Evolutionary conservation across 176 grass and related monocot species (phyloP), one percentile per base, ranked within the genome.

Genomic region (Zizania latifolia): DNA sequence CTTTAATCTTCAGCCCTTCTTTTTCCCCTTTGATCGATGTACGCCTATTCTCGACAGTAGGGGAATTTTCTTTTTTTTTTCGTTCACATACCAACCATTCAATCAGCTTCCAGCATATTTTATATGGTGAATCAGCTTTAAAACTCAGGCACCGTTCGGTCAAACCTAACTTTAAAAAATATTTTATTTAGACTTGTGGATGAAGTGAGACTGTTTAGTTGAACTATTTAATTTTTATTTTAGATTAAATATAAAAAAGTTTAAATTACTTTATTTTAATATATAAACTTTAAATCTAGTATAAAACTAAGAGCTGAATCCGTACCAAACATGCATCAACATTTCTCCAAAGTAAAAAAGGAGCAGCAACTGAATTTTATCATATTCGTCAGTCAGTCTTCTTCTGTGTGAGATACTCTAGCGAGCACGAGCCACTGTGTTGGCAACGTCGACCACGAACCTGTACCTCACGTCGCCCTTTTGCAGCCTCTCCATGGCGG

Each of bases 401-500:
- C 44, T 48, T 48, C 44, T 19, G 23, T 17, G 7, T 8, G 39
- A 45, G 17, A 45, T n/a, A 17, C 26, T 32, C 43, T 75, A 57
- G 19, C 26, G 51, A 36, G 21, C 10, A 15, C 13, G 33, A 17
- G 62, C 7, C 1, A 74, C 16, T 12, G 59, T 46, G 30, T 64
- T 78, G 1, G 83, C 75, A 5, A 74, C 21, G 65, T 85, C 76
- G 48, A 85, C 59, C 24, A 85, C 76, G 17, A 85, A 79, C 29
- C 83, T 37, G 48, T 50, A 79, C 63, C 68, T 64, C 5, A 85
- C 83, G n/a, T 85, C 75, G 8, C 76, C 76, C 14, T 48, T 85
- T 17, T 40, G 58, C 6, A 79, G 68, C 59, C 75, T 5, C 22
- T 79, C 68, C 68, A 79, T 78, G 1, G 83, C 83, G 12, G 0